Evolutionary conservation across 768 basidiomycete species (phyloP), one percentile per base, ranked within the genome.

Genomic region (Phaffia australis): DNA sequence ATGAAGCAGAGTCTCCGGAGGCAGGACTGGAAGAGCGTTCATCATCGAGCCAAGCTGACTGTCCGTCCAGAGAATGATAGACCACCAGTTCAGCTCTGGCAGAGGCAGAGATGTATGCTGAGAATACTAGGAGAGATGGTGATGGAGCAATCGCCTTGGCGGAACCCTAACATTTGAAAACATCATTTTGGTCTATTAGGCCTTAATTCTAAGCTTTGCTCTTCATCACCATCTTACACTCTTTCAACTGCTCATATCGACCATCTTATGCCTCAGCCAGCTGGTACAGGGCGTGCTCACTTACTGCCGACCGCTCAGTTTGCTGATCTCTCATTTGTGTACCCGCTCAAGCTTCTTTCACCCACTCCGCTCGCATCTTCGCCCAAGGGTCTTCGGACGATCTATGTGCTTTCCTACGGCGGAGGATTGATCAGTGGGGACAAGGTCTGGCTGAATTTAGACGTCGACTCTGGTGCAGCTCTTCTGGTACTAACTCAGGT

Each of bases 341-440:
- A 69, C 52, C 67, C 67, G 21, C 67, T 69, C 32, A 63, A 64
- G 54, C 60, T 67, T 16, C 51, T 67, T 27, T 67, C 66, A 29
- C 60, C 66, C 1, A 49, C 35, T 18, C 66, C 66, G 4, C 60
- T 55, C 1, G 55, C 60, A 7, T 56, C 66, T 14, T 48, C 60
- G 5, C 54, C 19, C 3, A 35, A 54, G 9, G 60, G 63, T 15
- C 61, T 64, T 1, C 56, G 67, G 8, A 56, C 55, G 51, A 63
- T 64, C 29, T 69, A 69, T 58, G 32, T 69, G 56, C 67, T 69
- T 16, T 59, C 56, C 21, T 69, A 69, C 42, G 67, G 67, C 3
- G 67, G 67, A 27, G 67, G 67, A 11, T 63, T 69, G 57, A 55
- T 69, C 1, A 47, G 48, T 2, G 67, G 67, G 0, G 67, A 69